These are phyloP conservation scores for Globisporangium rhizosaccharum DNA, from an alignment of 352 stramenopile genomes.

Conservation along the genomic window DNA sequence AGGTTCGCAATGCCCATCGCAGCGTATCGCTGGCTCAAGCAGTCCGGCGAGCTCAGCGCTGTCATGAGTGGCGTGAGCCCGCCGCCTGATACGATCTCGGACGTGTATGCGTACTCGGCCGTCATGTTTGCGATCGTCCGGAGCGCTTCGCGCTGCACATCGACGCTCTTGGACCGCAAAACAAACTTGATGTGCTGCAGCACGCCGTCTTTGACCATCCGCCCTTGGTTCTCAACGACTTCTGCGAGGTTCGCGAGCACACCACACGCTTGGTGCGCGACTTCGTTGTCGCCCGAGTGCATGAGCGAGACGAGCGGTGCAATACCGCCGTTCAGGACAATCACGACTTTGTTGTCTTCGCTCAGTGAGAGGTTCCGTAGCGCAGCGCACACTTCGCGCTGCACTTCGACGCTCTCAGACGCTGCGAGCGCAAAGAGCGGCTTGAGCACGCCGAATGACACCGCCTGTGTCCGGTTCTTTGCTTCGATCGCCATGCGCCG, in stretches of 20 bases:
- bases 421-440: conserved; percentile 84
- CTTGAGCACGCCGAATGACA: conserved; percentile 89
- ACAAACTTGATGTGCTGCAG: conserved; percentile 96
- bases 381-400: conserved; percentile 89
- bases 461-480: conserved; percentile 89
- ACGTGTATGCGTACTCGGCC: conserved; percentile 91
- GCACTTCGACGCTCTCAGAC: conserved; percentile 88
- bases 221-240: conserved; percentile 91
- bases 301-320: conserved; percentile 83
- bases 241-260: conserved; percentile 93
- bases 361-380: conserved; percentile 90
- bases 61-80: conserved; percentile 85
- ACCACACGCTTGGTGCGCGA: conserved; percentile 87
- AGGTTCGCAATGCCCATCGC: conserved; percentile 95
- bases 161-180: conserved; percentile 86
- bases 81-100: conserved; percentile 88
- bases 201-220: conserved; percentile 93
- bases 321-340: conserved; percentile 83
- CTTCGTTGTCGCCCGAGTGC: conserved; percentile 88
- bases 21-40: conserved; percentile 91
- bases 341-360: conserved; percentile 91
- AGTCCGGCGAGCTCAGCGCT: conserved; percentile 89
- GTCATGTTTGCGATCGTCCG: conserved; percentile 94
- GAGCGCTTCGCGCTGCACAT: conserved; percentile 92
- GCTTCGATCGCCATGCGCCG: conserved; percentile 89